These are phyloP conservation scores for Tolypocladium amazonense DNA, from an alignment of 2,329 filamentous ascomycete species.

Conservation along the genomic window DNA sequence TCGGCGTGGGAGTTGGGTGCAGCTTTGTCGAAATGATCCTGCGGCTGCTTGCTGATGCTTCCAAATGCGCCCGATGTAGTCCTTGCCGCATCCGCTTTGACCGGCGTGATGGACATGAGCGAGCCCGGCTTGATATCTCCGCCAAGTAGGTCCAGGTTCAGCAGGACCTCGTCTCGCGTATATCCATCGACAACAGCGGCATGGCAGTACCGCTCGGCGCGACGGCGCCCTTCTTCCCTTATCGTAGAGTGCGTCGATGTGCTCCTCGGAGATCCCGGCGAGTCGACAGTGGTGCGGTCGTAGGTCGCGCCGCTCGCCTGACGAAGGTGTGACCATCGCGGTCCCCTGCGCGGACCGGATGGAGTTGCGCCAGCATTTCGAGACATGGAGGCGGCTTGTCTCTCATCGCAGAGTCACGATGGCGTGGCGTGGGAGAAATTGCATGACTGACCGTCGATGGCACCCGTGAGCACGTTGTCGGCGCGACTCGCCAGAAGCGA, in stretches of 20 bases:
- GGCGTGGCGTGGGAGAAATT: background rate
- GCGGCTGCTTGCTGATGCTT: conserved; percentile 19
- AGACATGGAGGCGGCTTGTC: conserved; percentile 20
- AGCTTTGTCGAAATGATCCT: conserved; percentile 16
- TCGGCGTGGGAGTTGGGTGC: conserved; percentile 10
- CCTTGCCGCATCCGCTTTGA: conserved; percentile 39
- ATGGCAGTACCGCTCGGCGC: conserved; percentile 36
- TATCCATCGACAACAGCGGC: conserved; percentile 62
- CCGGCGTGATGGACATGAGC: conserved; percentile 61
- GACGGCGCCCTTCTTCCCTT: conserved; percentile 20
- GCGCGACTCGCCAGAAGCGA: background rate
- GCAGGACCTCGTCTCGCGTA: conserved; percentile 65
- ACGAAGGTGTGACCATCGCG: conserved; percentile 43
- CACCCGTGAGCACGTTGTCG: background rate
- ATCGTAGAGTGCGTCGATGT: conserved; percentile 39
- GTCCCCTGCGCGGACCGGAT: conserved; percentile 32
- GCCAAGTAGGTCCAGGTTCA: conserved; percentile 64
- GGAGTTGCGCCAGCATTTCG: conserved; percentile 28
- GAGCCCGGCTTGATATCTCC: conserved; percentile 53
- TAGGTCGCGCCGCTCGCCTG: conserved; percentile 38
- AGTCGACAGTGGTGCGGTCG: conserved; percentile 30
- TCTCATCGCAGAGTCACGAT: conserved; percentile 7
- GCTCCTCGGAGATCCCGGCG: conserved; percentile 35
- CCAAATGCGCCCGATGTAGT: conserved; percentile 14
- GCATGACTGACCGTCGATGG: conserved; percentile 4